Base-by-base conservation (phyloP, 108 stramenopile species). In the Fistulifera solaris region DNA sequence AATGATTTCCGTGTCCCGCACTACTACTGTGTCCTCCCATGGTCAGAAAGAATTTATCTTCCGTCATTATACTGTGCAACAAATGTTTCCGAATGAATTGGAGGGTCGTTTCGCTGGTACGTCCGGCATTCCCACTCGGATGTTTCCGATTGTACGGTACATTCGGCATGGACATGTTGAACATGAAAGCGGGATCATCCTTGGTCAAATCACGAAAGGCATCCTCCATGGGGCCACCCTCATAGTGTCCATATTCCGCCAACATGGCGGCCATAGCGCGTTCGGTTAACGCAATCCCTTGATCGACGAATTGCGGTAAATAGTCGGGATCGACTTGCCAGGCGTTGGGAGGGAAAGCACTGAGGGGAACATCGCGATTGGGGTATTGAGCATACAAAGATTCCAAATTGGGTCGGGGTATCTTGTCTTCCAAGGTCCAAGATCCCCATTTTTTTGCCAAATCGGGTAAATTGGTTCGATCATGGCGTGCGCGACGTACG, bases 61-160 rank as follows among this genome's bases (percentile, higher is more conserved):
- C 75, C 24, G 86, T 83, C 77, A 92, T 74, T 51, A 92, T 69
- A 38, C 86, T 74, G 71, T 92, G 90, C 26, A 83, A 54, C 2
- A 92, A 59, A 46, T 86, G 60, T 3, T 81, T 74, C 44, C 66
- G 56, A 39, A 89, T 65, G 17, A 81, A 80, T 42, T 80, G 66
- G 41, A 71, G 70, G 14, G 62, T 75, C 23, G 63, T 71, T 27
- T 31, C 12, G 18, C 77, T 82, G 11, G 78, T 86, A 61, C 78
- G 77, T 25, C 83, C 89, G 17, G 65, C 75, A 19, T 66, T 47
- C 5, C 48, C 31, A 0, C 13, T 22, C 3, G 31, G 31, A 35
- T 35, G 31, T 35, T 35, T 35, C 8, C 31, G 31, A 8, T 35
- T 35, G 31, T 35, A 35, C 31, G 31, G 31, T 7, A 26, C 35